Evolutionary conservation across 2,329 filamentous ascomycete species (phyloP), one percentile per base, ranked within the genome.

Genomic region (Lecanosticta acicola): DNA sequence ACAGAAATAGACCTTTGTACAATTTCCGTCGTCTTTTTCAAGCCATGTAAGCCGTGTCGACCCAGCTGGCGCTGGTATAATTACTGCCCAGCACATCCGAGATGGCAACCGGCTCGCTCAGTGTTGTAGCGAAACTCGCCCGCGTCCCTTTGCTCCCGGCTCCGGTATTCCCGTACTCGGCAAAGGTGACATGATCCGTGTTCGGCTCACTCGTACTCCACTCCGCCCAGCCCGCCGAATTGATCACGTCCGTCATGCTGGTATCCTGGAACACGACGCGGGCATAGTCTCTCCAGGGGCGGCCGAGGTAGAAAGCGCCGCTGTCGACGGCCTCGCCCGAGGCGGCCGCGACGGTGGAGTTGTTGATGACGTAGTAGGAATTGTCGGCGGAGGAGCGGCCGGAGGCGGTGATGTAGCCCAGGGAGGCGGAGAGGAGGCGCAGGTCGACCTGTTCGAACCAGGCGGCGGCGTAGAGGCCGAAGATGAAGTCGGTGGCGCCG

Each of bases 401-500:
- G 43, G 58, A 62, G 3, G 63, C 62, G 8, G 72, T 74, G 49
- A 76, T 67, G 56, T 67, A 75, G 13, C 75, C 75, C 1, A 55
- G 3, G 0, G 53, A 61, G 2, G 65, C 65, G 14, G 63, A 59
- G 8, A 73, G 62, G 40, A 75, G 72, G 34, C 70, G 64, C 50
- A 80, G 73, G 36, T 72, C 69, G 47, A 68, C 69, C 11, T 64
- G 55, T 43, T 78, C 71, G 59, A 74, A 76, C 77, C 74, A 82
- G 38, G 71, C 67, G 42, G 65, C 60, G 26, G 74, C 70, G 43
- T 69, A 55, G 62, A 78, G 70, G 42, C 79, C 73, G 59, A 82
- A 83, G 53, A 80, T 76, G 58, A 80, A 80, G 55, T 81, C 79
- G 35, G 76, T 75, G 2, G 76, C 74, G 20, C 78, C 78, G 38